Conservation (phyloP, 2,329 filamentous ascomycete species). For the Arthrobotrys megalospora region DNA sequence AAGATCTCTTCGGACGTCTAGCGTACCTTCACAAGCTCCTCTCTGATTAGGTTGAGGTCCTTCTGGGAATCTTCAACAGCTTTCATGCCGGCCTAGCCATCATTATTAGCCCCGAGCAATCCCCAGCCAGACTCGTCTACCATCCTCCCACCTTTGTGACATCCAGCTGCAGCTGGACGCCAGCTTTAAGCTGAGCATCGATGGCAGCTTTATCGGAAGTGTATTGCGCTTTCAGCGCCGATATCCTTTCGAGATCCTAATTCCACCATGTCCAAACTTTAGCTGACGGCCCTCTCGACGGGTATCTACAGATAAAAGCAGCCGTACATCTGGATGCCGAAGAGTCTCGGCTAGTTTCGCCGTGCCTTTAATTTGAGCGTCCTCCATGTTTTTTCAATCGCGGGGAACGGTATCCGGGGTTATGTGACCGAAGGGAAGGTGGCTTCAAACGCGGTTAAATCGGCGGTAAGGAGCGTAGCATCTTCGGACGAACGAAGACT, state of each 20-base stretch:
- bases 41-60: constrained; percentile 91
- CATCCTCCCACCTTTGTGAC: constrained; percentile 74
- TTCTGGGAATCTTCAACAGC: constrained; percentile 91
- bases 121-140: neutral
- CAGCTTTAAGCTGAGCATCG: constrained; percentile 89
- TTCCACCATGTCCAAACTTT: neutral
- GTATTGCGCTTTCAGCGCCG: constrained; percentile 90
- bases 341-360: constrained; percentile 93
- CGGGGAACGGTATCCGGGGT: constrained; percentile 13
- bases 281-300: neutral
- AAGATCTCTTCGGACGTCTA: neutral
- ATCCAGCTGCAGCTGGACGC: constrained; percentile 91
- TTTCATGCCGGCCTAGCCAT: constrained; percentile 83
- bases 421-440: neutral
- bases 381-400: constrained; percentile 72
- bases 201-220: constrained; percentile 92
- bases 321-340: constrained; percentile 82
- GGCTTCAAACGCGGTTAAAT: constrained; percentile 18
- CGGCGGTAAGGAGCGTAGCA: constrained; percentile 36
- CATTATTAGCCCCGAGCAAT: constrained; percentile 41
- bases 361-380: constrained; percentile 72
- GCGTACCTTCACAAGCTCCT: constrained; percentile 87
- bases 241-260: constrained; percentile 91
- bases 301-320: neutral
- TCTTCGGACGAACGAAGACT: constrained; percentile 29